Percentiles rank a stretch among this genome's conserved stretches.
Conservation (phyloP, 1,139 yeast species). For the Maudiozyma humilis region DNA sequence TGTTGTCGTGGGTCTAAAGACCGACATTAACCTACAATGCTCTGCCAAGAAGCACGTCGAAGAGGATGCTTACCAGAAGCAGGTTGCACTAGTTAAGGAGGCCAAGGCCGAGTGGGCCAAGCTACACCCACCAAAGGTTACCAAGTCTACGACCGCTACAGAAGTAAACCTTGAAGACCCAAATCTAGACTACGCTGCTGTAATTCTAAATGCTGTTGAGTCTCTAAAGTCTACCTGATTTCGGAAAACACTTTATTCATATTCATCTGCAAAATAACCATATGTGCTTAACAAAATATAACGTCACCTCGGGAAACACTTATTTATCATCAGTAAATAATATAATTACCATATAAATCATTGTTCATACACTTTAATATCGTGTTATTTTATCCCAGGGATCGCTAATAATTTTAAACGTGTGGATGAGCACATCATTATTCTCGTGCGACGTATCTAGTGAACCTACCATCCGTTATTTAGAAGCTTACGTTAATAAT, state of each 20-base stretch:
- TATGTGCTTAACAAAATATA: neutral
- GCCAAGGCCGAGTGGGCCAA: conserved; percentile 86
- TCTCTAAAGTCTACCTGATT: conserved; percentile 25
- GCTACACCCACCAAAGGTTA: conserved; percentile 38
- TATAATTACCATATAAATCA: neutral
- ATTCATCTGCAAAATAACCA: neutral
- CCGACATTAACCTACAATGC: conserved; percentile 61
- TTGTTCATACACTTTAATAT: neutral
- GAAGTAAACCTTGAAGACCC: conserved; percentile 81
- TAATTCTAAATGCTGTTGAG: conserved; percentile 42
- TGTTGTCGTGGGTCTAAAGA: conserved; percentile 79
- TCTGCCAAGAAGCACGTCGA: conserved; percentile 53
- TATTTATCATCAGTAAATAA: neutral
- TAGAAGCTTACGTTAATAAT: neutral
- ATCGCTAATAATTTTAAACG: too few species aligned
- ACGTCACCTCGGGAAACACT: neutral
- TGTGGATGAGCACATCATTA: too few species aligned
- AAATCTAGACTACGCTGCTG: conserved; percentile 69
- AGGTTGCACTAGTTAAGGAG: conserved; percentile 70
- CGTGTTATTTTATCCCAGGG: too few species aligned
- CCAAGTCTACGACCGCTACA: conserved; percentile 26
- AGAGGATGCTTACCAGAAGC: conserved; percentile 51
- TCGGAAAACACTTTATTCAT: neutral
- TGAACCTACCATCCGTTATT: neutral
- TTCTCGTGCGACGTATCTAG: too few species aligned